A percentile compares a stretch with the other conserved stretches of the same genome.
Conservation (phyloP, 495 filamentous ascomycete genomes). For the Podospora sp. region DNA sequence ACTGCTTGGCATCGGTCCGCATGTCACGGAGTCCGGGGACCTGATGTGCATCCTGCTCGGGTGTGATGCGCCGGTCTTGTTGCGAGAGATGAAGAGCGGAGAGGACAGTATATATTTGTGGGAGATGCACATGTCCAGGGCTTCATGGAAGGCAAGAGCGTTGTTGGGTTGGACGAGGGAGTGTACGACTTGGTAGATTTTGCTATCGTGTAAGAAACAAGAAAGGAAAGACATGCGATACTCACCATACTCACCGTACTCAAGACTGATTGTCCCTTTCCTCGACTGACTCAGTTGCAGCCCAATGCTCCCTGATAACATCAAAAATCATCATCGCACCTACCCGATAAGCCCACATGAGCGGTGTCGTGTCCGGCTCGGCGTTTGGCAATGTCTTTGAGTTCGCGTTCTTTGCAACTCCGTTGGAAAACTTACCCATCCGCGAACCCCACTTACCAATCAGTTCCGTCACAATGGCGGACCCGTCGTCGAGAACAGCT, state of each 20-base stretch:
- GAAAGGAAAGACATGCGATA: too few relatives aligned
- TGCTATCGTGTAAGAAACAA: too few relatives aligned
- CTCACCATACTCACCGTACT: neutral
- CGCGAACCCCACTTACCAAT: neutral
- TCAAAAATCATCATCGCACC: neutral
- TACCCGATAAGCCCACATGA: neutral
- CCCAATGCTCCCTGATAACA: neutral
- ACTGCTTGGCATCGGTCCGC: too few relatives aligned
- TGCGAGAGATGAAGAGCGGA: too few relatives aligned
- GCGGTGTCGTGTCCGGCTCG: neutral
- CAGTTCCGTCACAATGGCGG: neutral
- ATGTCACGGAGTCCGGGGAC: too few relatives aligned
- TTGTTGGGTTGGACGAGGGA: too few relatives aligned
- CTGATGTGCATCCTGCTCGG: too few relatives aligned
- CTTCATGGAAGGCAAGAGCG: too few relatives aligned
- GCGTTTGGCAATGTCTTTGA: neutral
- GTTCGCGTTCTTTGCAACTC: neutral
- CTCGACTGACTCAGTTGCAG: neutral
- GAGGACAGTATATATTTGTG: too few relatives aligned
- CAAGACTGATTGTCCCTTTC: neutral
- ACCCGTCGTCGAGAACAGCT: neutral
- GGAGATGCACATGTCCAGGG: too few relatives aligned
- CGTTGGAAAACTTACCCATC: neutral
- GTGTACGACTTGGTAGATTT: too few relatives aligned
- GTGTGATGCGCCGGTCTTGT: too few relatives aligned